Evolutionary conservation across 2,329 filamentous ascomycete genomes (phyloP).

Genomic region (Colletotrichum sojae): DNA sequence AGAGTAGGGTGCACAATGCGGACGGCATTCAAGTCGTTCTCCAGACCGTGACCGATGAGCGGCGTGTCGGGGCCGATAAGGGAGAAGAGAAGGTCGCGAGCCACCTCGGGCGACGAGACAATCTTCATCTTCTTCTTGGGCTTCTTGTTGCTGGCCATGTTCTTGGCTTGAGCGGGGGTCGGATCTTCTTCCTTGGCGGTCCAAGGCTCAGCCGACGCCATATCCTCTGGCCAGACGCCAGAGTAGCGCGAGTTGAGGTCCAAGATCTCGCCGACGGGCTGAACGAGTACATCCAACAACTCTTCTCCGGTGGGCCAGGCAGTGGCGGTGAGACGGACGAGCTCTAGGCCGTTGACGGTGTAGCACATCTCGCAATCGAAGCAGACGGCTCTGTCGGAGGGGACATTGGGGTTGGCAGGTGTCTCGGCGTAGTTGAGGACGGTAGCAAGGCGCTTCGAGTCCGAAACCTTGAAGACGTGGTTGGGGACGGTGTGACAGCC

Average conservation of each 20-base stretch:
- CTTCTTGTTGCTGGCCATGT: constrained; percentile 42
- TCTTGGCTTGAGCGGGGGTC: constrained; percentile 40
- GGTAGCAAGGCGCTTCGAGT: constrained; percentile 81
- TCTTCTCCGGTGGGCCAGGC: constrained; percentile 85
- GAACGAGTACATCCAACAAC: constrained; percentile 87
- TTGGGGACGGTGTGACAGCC: constrained; percentile 81
- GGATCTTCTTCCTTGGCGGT: constrained; percentile 47
- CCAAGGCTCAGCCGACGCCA: constrained; percentile 76
- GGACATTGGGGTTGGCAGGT: constrained; percentile 72
- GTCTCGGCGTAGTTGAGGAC: constrained; percentile 86
- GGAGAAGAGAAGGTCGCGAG: constrained; percentile 83
- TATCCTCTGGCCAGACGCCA: constrained; percentile 85
- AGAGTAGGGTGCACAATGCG: constrained; percentile 88
- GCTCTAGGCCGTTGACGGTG: constrained; percentile 88
- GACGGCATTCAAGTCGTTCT: constrained; percentile 92
- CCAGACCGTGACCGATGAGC: constrained; percentile 91
- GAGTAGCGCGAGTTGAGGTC: constrained; percentile 95
- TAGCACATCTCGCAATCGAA: constrained; percentile 99
- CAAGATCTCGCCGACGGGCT: constrained; percentile 85
- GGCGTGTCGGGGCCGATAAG: constrained; percentile 83
- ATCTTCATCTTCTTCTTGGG: constrained; percentile 72
- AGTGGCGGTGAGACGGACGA: constrained; percentile 90
- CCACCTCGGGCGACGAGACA: constrained; percentile 80
- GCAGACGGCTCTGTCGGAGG: constrained; percentile 75
- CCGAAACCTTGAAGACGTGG: constrained; percentile 90